Evolutionary conservation across 306 rosid genomes (phyloP), one percentile per base, ranked within the genome.

Genomic region (Vigna trinervia): DNA sequence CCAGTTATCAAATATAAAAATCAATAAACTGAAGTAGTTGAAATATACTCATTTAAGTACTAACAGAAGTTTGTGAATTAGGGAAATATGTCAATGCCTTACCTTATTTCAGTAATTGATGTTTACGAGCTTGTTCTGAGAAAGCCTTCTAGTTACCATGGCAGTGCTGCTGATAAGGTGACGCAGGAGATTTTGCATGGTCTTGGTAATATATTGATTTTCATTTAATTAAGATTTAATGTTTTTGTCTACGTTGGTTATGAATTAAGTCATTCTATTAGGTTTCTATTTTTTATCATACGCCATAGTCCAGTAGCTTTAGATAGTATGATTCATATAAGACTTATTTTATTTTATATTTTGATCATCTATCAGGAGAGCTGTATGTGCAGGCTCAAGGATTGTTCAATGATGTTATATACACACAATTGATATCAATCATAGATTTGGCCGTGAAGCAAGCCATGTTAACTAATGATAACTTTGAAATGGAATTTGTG

Each of bases 161-260:
- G 85, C 19, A 85, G 76, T 85, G 83, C 93, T 67, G 88, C 87
- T 67, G 81, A 85, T 86, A 92, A 94, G 88, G 93, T 94, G 89
- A 90, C 85, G 89, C 97, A 90, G 90, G 97, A 92, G 91, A 89
- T 94, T 86, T 69, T 94, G 86, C 96, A 90, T 23, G 88, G 91
- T 82, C 95, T 94, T 61, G 98, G 98, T 94, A 94, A 94, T 90
- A 74, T 65, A 56, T 73, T 86, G 54, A 47, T 77, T 81, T 63
- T 50, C 65, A 60, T 76, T 67, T 62, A n/a, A 36, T 43, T 45
- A 62, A 45, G 23, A 45, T 58, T 81, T 30, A 30, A 30, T 60
- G 48, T 54, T 67, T 45, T n/a, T 34, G 8, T 72, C 23, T 52
- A 48, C 41, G 9, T 30, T 59, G 70, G 53, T 52, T 63, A 46